Evolutionary conservation across 139 green algal genomes (phyloP).

Genomic region (Monoraphidium neglectum): DNA sequence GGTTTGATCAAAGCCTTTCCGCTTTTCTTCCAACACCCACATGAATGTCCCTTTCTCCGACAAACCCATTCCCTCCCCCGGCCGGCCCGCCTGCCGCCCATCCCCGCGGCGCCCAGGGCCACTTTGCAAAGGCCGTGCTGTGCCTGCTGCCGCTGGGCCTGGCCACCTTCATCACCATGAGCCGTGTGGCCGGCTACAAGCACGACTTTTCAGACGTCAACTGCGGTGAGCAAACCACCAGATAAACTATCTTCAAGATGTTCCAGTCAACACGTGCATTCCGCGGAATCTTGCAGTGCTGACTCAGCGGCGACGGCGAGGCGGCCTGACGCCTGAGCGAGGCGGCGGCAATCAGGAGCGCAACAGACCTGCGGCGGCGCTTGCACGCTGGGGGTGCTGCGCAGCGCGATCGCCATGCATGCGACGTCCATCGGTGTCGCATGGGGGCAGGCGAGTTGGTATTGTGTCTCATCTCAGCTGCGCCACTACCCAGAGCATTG

Average conservation of each 20-base stretch:
- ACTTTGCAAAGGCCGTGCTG: conserved; percentile 41
- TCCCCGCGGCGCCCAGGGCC: conserved; percentile 22
- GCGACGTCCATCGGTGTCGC: neutral
- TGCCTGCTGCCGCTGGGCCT: conserved; percentile 40
- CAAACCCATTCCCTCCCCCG: neutral
- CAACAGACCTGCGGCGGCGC: no score
- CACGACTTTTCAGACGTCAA: no score
- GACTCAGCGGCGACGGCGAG: no score
- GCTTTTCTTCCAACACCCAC: neutral
- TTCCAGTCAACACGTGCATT: no score
- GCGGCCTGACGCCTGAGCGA: no score
- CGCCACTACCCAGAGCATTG: conserved; percentile 2
- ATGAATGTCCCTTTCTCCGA: neutral
- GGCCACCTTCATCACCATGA: conserved; percentile 41
- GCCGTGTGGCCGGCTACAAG: conserved; percentile 51
- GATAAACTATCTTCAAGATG: no score
- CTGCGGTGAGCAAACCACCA: no score
- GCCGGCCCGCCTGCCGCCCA: neutral
- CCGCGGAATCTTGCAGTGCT: no score
- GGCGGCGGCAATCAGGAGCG: no score
- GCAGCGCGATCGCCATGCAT: neutral
- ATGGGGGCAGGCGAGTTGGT: neutral
- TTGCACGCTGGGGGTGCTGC: no score
- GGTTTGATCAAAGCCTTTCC: neutral
- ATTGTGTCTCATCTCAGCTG: neutral